phyloP scores from a whole-genome alignment of 768 basidiomycete genomes.

The Trametes elegans region DNA sequence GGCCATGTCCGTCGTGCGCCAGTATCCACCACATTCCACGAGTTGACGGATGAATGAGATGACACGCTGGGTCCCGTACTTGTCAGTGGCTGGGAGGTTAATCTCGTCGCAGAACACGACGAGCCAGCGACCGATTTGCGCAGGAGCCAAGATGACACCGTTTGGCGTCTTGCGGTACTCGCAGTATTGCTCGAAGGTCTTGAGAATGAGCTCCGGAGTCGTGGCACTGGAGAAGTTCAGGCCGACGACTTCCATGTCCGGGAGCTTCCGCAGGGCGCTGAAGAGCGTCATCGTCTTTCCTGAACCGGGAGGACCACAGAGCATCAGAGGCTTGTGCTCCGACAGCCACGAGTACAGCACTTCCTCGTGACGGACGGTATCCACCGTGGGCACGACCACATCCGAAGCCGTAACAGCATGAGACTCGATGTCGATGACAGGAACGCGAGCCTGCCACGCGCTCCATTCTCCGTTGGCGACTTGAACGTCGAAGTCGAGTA shows the following conservation, averaged over 20 bases:
- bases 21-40: constrained; percentile 92
- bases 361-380: constrained; percentile 98
- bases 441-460: constrained; percentile 89
- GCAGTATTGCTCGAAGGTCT: constrained; percentile 99
- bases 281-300: constrained; percentile 99
- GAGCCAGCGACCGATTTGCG: constrained; percentile 96
- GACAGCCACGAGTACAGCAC: constrained; percentile 98
- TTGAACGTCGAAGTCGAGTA: constrained; percentile 95
- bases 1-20: constrained; percentile 90
- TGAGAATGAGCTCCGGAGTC: constrained; percentile 95
- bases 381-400: constrained; percentile 96
- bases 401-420: constrained; percentile 95
- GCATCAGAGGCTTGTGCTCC: constrained; percentile 96
- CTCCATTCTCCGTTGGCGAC: constrained; percentile 84
- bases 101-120: constrained; percentile 99
- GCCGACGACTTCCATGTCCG: constrained; percentile 98
- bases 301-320: constrained; percentile 99
- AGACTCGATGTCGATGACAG: constrained; percentile 94
- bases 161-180: constrained; percentile 98
- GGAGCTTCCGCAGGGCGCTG: constrained; percentile 94
- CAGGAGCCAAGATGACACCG: constrained; percentile 91
- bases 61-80: constrained; percentile 97
- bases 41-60: constrained; percentile 98
- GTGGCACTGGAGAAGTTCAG: constrained; percentile 99
- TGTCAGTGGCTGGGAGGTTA: constrained; percentile 94